These are phyloP conservation scores for Pulicaria dysenterica DNA, from an alignment of 129 eudicot genomes.

Conservation along the genomic window DNA sequence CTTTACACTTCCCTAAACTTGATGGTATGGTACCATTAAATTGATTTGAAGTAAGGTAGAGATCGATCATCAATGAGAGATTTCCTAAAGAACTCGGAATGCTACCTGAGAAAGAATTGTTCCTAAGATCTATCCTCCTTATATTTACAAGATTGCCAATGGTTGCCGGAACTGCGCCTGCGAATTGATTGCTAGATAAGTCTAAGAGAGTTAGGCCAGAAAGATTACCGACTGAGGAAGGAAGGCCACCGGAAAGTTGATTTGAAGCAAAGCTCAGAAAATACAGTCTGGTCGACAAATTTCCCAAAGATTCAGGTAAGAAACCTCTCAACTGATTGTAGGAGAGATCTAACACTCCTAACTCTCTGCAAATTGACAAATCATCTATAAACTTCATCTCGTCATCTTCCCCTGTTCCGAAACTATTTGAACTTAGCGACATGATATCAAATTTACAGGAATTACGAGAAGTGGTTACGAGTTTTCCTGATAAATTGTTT, in stretches of 20 bases:
- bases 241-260: conserved; percentile 27
- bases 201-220: conserved; percentile 25
- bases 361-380: conserved; percentile 22
- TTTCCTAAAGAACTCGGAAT: conserved; percentile 36
- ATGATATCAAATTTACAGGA: background rate
- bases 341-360: conserved; percentile 28
- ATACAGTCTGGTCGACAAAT: conserved; percentile 25
- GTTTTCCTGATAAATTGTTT: conserved; percentile 47
- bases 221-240: conserved; percentile 32
- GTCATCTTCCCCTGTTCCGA: conserved; percentile 43
- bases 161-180: conserved; percentile 24
- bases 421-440: conserved; percentile 20
- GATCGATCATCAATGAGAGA: conserved; percentile 24
- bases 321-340: conserved; percentile 30
- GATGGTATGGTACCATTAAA: conserved; percentile 34
- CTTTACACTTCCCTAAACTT: conserved; percentile 31
- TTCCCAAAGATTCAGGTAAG: conserved; percentile 33
- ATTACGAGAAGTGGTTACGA: conserved; percentile 19
- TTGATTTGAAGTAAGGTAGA: conserved; percentile 22
- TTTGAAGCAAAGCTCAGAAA: conserved; percentile 16
- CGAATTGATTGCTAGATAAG: conserved; percentile 29
- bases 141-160: conserved; percentile 30
- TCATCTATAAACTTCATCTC: conserved; percentile 33
- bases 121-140: conserved; percentile 16
- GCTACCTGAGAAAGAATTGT: conserved; percentile 30